phyloP scores from a whole-genome alignment of 2,329 filamentous ascomycete genomes.

The Pseudocercospora musae region DNA sequence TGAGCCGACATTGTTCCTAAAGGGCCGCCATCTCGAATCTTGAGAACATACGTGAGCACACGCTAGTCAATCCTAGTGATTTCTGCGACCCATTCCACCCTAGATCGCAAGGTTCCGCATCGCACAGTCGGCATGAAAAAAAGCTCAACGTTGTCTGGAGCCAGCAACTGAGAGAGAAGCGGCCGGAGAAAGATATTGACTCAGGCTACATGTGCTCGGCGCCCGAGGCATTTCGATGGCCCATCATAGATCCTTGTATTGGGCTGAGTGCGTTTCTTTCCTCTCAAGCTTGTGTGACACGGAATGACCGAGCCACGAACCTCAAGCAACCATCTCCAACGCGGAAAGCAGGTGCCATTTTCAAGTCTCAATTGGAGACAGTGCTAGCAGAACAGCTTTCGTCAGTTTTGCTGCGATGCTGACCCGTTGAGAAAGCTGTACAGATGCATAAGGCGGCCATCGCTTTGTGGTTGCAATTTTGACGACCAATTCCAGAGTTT shows the following conservation, averaged over 20 bases:
- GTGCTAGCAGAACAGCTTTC: too few species aligned
- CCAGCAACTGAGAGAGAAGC: too few species aligned
- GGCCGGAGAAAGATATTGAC: too few species aligned
- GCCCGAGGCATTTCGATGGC: too few species aligned
- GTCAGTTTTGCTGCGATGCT: too few species aligned
- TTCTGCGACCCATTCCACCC: neutral
- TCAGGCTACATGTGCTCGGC: too few species aligned
- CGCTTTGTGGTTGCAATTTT: too few species aligned
- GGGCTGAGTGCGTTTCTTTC: neutral
- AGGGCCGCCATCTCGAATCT: neutral
- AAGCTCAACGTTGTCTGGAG: neutral
- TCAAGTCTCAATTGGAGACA: too few species aligned
- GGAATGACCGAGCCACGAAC: neutral
- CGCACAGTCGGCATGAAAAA: neutral
- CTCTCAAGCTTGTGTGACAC: neutral
- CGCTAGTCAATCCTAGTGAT: neutral
- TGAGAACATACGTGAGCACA: neutral
- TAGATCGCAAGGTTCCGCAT: neutral
- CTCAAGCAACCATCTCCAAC: neutral
- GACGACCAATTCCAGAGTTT: too few species aligned
- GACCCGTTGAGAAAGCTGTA: too few species aligned
- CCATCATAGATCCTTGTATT: too few species aligned
- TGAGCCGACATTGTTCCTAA: neutral
- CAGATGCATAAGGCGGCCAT: neutral
- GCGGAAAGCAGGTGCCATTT: too few species aligned